phyloP scores from a whole-genome alignment of 192 early-diverging fungal species.

The Chytriomyces hyalinus region DNA sequence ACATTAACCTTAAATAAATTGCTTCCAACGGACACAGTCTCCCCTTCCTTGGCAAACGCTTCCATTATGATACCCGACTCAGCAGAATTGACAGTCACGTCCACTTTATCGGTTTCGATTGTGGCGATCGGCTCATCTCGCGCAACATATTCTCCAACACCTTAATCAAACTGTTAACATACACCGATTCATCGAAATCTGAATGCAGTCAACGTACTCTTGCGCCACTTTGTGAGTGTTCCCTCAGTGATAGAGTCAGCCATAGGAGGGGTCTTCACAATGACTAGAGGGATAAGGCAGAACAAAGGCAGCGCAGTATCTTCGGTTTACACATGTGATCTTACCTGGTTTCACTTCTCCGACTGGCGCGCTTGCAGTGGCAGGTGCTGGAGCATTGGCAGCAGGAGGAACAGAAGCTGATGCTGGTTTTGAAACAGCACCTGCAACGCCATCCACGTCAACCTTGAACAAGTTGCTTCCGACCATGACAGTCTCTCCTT shows the following conservation, averaged over 20 bases:
- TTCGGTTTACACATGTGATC: neutral
- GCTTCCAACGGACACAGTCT: slow-evolving; percentile 86
- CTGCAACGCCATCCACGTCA: slow-evolving; percentile 72
- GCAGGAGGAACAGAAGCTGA: slow-evolving; percentile 25
- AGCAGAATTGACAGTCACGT: slow-evolving; percentile 95
- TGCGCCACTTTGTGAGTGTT: slow-evolving; percentile 93
- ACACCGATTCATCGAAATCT: slow-evolving; percentile 54
- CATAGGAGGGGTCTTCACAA: slow-evolving; percentile 93
- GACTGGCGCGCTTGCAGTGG: slow-evolving; percentile 37
- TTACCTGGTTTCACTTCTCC: neutral
- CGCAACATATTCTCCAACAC: slow-evolving; percentile 93
- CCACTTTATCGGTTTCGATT: slow-evolving; percentile 99
- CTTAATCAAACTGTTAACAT: slow-evolving; percentile 46
- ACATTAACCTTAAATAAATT: slow-evolving; percentile 84
- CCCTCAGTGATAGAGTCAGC: slow-evolving; percentile 99
- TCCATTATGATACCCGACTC: slow-evolving; percentile 85
- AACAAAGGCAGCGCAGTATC: too few species aligned
- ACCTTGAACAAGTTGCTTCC: slow-evolving; percentile 93
- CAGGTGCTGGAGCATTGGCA: slow-evolving; percentile 33
- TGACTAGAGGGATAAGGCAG: slow-evolving; percentile 35
- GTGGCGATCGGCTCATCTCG: slow-evolving; percentile 95
- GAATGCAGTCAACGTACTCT: slow-evolving; percentile 67
- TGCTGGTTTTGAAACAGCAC: slow-evolving; percentile 46
- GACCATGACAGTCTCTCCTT: slow-evolving; percentile 89
- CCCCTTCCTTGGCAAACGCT: slow-evolving; percentile 81